Conservation (phyloP, 2,329 filamentous ascomycete genomes). For the Dactylella cylindrospora region DNA sequence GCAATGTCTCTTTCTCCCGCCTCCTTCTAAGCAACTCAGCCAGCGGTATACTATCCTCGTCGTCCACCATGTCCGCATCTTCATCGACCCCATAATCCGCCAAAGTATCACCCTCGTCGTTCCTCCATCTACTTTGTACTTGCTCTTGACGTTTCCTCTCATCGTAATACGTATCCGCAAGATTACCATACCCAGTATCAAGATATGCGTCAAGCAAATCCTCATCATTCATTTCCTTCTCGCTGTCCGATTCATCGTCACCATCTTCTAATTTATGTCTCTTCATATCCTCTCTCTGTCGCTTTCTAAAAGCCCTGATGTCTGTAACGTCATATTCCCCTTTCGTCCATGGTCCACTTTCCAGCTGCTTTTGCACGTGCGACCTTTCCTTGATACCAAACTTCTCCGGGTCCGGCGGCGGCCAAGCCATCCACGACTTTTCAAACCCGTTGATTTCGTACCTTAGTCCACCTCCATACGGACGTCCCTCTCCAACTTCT, state of each 20-base stretch:
- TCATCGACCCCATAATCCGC: constrained; percentile 79
- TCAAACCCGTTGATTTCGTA: constrained; percentile 80
- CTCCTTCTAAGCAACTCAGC: constrained; percentile 66
- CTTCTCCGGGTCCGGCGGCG: constrained; percentile 65
- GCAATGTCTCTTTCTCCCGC: constrained; percentile 48
- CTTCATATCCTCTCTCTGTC: constrained; percentile 58
- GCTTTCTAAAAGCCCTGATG: constrained; percentile 56
- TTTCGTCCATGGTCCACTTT: constrained; percentile 22
- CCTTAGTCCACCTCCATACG: constrained; percentile 56
- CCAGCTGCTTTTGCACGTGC: constrained; percentile 37
- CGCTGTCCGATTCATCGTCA: constrained; percentile 43
- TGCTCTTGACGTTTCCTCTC: constrained; percentile 47
- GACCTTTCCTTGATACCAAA: constrained; percentile 51
- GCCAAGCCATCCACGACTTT: constrained; percentile 63
- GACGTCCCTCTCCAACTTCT: constrained; percentile 54
- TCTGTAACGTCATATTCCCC: constrained; percentile 51
- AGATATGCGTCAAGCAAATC: constrained; percentile 47
- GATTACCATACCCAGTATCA: constrained; percentile 41
- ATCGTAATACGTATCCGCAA: constrained; percentile 35
- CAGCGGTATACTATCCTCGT: constrained; percentile 68
- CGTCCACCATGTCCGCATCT: constrained; percentile 63
- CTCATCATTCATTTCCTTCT: constrained; percentile 48
- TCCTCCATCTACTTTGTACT: constrained; percentile 67
- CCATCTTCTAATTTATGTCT: constrained; percentile 51
- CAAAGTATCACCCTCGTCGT: constrained; percentile 72